phyloP scores from a whole-genome alignment of 2,329 filamentous ascomycete species.

The Huntiella bhutanensis region DNA sequence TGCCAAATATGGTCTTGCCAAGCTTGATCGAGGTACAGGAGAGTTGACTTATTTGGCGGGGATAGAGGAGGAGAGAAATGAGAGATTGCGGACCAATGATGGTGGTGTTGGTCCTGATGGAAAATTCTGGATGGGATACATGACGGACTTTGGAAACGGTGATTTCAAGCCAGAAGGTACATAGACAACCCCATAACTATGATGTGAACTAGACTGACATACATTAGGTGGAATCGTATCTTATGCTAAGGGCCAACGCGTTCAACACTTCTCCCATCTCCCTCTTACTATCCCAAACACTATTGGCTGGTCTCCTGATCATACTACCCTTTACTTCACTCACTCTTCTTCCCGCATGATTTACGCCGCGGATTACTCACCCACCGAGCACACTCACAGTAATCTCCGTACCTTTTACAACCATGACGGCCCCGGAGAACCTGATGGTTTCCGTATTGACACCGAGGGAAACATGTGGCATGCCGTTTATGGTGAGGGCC shows the following conservation, averaged over 20 bases:
- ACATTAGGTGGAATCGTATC: slow-evolving; percentile 50
- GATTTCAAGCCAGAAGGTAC: slow-evolving; percentile 41
- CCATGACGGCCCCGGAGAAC: slow-evolving; percentile 43
- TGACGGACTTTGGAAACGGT: slow-evolving; percentile 52
- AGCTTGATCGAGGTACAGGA: slow-evolving; percentile 45
- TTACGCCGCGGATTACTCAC: slow-evolving; percentile 55
- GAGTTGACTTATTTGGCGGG: slow-evolving; percentile 33
- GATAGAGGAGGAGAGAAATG: slow-evolving; percentile 26
- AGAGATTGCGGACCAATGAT: slow-evolving; percentile 55
- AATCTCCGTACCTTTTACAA: slow-evolving; percentile 57
- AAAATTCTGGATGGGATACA: slow-evolving; percentile 67
- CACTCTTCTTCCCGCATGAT: slow-evolving; percentile 56
- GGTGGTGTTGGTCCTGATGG: slow-evolving; percentile 64
- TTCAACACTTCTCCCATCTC: slow-evolving; percentile 41
- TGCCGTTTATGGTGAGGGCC: slow-evolving; percentile 60
- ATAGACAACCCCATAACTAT: slow-evolving; percentile 14
- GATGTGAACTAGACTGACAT: slow-evolving; percentile 1
- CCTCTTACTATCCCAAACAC: slow-evolving; percentile 75
- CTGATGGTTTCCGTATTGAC: slow-evolving; percentile 75
- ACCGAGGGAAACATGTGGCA: slow-evolving; percentile 76
- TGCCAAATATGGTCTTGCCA: slow-evolving; percentile 65
- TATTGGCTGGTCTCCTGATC: slow-evolving; percentile 58
- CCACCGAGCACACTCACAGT: slow-evolving; percentile 36
- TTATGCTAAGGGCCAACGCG: slow-evolving; percentile 39
- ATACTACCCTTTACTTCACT: slow-evolving; percentile 63